Percentiles rank a stretch among this genome's conserved stretches.
Evolutionary conservation across 495 filamentous ascomycete genomes (phyloP).

Genomic region (Ramalina peruviana): DNA sequence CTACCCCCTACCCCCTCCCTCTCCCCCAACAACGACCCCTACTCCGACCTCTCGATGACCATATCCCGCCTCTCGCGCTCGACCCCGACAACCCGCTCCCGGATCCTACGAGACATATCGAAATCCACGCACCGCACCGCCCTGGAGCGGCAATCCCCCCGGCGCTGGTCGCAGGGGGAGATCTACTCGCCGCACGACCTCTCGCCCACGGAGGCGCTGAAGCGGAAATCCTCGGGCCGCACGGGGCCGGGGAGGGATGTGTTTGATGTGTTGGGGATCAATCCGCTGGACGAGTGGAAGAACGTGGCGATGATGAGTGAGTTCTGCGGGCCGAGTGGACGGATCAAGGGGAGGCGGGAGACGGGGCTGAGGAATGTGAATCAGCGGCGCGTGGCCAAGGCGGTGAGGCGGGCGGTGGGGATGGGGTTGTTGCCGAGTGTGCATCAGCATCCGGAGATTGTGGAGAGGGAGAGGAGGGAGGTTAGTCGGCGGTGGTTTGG

Average conservation of each 20-base stretch:
- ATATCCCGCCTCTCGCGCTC: neutral
- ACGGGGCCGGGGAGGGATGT: constrained; percentile 36
- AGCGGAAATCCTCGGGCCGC: constrained; percentile 41
- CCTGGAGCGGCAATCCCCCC: constrained; percentile 26
- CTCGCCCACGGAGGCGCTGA: constrained; percentile 54
- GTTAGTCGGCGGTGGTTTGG: neutral
- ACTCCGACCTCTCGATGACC: constrained; percentile 4
- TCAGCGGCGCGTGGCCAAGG: constrained; percentile 84
- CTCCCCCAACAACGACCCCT: constrained; percentile 10
- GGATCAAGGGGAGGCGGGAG: constrained; percentile 57
- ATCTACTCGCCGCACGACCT: constrained; percentile 87
- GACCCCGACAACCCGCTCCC: constrained; percentile 2
- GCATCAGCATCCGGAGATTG: constrained; percentile 80
- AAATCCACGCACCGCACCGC: constrained; percentile 1
- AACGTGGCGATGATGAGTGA: constrained; percentile 90
- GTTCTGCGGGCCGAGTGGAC: constrained; percentile 69
- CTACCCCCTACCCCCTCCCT: constrained; percentile 8
- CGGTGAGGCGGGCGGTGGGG: constrained; percentile 74
- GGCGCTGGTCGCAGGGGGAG: constrained; percentile 62
- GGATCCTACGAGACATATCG: neutral
- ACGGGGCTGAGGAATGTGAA: constrained; percentile 81
- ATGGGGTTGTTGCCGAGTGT: constrained; percentile 86
- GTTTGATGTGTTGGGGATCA: constrained; percentile 67
- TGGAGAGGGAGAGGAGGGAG: constrained; percentile 30
- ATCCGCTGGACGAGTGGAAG: constrained; percentile 78